phyloP scores from a whole-genome alignment of 345 rosid genomes.

The Euphorbia peplus region DNA sequence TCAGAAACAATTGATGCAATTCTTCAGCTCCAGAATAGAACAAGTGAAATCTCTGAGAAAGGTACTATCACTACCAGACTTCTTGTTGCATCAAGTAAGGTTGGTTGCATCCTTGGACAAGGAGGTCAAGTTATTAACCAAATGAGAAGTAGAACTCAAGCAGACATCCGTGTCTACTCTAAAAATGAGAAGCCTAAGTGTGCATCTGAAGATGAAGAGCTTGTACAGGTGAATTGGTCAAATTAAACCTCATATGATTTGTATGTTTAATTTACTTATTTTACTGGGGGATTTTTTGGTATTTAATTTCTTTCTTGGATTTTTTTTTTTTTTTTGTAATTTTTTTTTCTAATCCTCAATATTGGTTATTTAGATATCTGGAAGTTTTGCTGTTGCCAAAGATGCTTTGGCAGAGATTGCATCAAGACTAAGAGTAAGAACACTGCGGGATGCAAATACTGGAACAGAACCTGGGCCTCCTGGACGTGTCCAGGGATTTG shows the following conservation, averaged over 20 bases:
- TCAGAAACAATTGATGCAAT: constrained; percentile 55
- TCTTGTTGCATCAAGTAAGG: constrained; percentile 57
- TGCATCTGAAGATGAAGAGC: constrained; percentile 58
- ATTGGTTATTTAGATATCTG: constrained; percentile 41
- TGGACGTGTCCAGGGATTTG: constrained; percentile 35
- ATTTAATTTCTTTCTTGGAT: neutral
- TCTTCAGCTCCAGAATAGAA: constrained; percentile 52
- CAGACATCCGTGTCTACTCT: constrained; percentile 52
- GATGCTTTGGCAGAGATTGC: constrained; percentile 57
- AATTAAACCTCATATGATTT: neutral
- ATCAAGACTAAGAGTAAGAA: constrained; percentile 47
- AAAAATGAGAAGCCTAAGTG: constrained; percentile 54
- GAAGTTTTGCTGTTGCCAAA: constrained; percentile 47
- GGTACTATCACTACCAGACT: constrained; percentile 44
- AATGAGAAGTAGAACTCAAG: constrained; percentile 60
- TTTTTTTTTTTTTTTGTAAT: neutral
- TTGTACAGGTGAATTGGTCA: constrained; percentile 45
- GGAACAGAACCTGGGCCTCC: constrained; percentile 34
- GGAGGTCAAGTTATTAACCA: constrained; percentile 62
- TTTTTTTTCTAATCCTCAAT: neutral
- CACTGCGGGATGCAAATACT: constrained; percentile 42
- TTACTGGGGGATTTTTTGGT: constrained; percentile 7
- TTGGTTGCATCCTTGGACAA: constrained; percentile 62
- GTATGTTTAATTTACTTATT: neutral
- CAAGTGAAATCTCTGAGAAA: constrained; percentile 46